Evolutionary conservation across 257 asterid species (phyloP).

Genomic region (Cinchona pubescens): DNA sequence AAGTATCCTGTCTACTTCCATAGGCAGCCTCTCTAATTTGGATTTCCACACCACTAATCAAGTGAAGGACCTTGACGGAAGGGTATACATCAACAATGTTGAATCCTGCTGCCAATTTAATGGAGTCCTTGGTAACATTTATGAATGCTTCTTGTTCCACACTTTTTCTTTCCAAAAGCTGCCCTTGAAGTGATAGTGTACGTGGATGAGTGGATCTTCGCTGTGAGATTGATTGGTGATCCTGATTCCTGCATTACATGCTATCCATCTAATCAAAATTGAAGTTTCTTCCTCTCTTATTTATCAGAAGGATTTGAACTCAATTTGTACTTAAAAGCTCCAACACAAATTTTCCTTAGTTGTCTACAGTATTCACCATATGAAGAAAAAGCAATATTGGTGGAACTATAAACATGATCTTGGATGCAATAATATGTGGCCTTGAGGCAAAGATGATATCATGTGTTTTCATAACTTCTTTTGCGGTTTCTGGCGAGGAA

Average conservation of each 20-base stretch:
- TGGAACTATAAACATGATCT: conserved; percentile 21
- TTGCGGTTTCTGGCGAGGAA: too few species aligned
- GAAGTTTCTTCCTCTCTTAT: conserved; percentile 24
- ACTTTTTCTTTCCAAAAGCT: conserved; percentile 27
- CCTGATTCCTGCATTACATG: conserved; percentile 16
- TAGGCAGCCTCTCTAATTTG: conserved; percentile 21
- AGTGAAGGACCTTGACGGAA: conserved; percentile 16
- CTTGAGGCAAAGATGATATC: conserved; percentile 33
- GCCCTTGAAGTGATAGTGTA: conserved; percentile 22
- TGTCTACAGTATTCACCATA: conserved; percentile 44
- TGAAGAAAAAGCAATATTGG: conserved; percentile 22
- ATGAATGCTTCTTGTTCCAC: conserved; percentile 23
- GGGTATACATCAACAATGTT: conserved; percentile 20
- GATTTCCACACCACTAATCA: conserved; percentile 27
- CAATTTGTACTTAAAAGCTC: conserved; percentile 31
- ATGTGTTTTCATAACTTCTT: too few species aligned
- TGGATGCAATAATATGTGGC: conserved; percentile 25
- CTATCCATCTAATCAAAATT: conserved; percentile 10
- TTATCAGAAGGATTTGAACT: conserved; percentile 8
- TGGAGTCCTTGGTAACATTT: neutral
- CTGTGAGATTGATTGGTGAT: conserved; percentile 31
- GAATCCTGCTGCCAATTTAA: conserved; percentile 17
- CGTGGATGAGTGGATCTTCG: conserved; percentile 13
- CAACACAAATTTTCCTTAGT: conserved; percentile 34
- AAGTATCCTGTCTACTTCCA: conserved; percentile 21